Base-by-base conservation (phyloP, 352 stramenopile genomes). In the Pythium rishiriense region DNA sequence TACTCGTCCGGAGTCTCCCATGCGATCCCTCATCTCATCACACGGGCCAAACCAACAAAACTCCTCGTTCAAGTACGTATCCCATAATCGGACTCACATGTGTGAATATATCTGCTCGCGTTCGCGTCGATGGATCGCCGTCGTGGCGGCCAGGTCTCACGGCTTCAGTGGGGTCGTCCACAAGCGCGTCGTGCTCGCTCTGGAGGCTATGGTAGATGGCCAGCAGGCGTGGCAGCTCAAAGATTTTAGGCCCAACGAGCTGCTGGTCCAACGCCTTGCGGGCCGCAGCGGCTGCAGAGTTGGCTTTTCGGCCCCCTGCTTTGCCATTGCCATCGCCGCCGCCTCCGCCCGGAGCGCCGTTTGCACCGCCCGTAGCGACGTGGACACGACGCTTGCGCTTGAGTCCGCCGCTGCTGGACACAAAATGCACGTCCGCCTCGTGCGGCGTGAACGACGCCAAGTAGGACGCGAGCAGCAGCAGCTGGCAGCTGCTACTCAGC, bases 371-470 rank as follows among this genome's bases (percentile, higher is more conserved):
- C 2, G 64, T 58, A 12, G 69, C 72, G 55, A 75, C 81, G 15
- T 66, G 72, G 45, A 48, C 41, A 21, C 76, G 75, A 21, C 85
- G 85, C 66, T 85, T 89, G 19, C 75, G 78, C 28, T 78, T 75
- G 52, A 65, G 41, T 17, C 78, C 78, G 4, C 72, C 72, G 14
- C 81, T 80, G 19, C 78, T 88, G 48, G 85, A 89, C 12, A 94
- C 73, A 37, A 91, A 94, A 45, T 83, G 74, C 17, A 73, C 60
- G 70, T 94, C 85, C 0, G 72, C 81, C 59, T 91, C 82, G 54
- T 94, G 80, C 5, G 84, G 83, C 51, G 89, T 94, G 62, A 94
- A 94, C 11, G 83, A 93, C 19, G 85, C 80, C 37, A 94, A 47
- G 57, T 87, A 92, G 0, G 77, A 78, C 22, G 85, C 85, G 43